Base-by-base conservation (phyloP, 805 yeast species). In the Cyberlindnera meyerae region DNA sequence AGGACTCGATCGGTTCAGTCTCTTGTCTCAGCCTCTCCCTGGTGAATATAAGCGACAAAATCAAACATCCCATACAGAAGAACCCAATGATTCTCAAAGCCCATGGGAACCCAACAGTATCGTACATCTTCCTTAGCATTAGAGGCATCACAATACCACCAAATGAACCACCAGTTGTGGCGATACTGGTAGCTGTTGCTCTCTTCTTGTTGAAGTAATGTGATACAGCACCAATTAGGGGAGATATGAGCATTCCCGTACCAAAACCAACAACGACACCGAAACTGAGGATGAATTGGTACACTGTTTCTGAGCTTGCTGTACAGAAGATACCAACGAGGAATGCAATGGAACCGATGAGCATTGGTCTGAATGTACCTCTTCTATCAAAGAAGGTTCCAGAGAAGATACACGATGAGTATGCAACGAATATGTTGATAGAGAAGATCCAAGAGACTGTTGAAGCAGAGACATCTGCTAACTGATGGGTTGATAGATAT, bases 371-470 rank as follows among this genome's bases (percentile, higher is more conserved):
- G 24, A 50, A 51, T 8, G 73, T 63, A 6, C 78, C 78, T 40
- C 56, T 62, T 20, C 57, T 54, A 39, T 72, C 78, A 46, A 71
- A 70, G 13, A 69, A 53, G 3, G 64, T 61, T 3, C 78, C 77
- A 6, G 68, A 62, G 28, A 71, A 52, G 30, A 71, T 53, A 15
- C 65, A 57, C 6, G 63, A 43, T 2, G 57, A 48, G 31, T 52
- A 52, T 6, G 59, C 45, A n/a, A 54, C 37, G 20, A 54, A 53
- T 2, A 57, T 44, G 33, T 49, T 50, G 9, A 60, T 45, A 4
- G 61, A 52, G 49, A 78, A 78, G 28, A 78, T 70, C 82, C 83
- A 75, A 3, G 81, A 68, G 4, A 73, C 64, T 1, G 71, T 58
- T 4, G 78, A 65, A 3, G 73, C 58, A 11, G 68, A 54, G 3